Conservation (phyloP, 1,139 yeast genomes). For the Debaryomyces udenii region DNA sequence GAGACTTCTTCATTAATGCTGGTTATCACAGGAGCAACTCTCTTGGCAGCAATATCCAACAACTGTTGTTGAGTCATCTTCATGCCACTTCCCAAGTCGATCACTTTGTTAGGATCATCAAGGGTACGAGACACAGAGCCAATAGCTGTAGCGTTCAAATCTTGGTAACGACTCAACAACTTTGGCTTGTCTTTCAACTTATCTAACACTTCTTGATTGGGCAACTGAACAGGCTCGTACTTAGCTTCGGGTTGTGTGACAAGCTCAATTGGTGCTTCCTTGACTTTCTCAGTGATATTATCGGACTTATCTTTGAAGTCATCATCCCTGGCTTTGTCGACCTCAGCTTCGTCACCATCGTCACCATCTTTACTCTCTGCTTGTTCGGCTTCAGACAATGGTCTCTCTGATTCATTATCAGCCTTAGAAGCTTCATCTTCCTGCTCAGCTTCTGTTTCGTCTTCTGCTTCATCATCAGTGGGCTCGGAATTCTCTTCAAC, state of each 20-base stretch:
- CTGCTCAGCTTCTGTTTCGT: constrained; percentile 12
- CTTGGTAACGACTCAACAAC: constrained; percentile 50
- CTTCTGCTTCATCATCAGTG: constrained; percentile 15
- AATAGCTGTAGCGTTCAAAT: constrained; percentile 51
- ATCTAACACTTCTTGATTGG: constrained; percentile 45
- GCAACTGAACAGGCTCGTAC: constrained; percentile 36
- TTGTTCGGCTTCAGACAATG: constrained; percentile 14
- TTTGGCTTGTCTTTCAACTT: constrained; percentile 51
- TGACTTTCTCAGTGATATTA: constrained; percentile 26
- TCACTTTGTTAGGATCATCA: constrained; percentile 53
- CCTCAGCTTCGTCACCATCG: constrained; percentile 14
- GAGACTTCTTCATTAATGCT: constrained; percentile 54
- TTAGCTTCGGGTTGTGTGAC: constrained; percentile 36
- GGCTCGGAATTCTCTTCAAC: constrained; percentile 12
- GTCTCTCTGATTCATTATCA: constrained; percentile 15
- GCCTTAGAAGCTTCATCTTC: constrained; percentile 8
- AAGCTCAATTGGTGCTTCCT: constrained; percentile 38
- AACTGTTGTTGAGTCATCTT: constrained; percentile 58
- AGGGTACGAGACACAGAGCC: constrained; percentile 48
- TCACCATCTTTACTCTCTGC: constrained; percentile 16
- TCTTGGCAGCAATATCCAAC: constrained; percentile 56
- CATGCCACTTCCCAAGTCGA: constrained; percentile 59
- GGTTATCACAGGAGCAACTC: constrained; percentile 59
- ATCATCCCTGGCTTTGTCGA: constrained; percentile 8
- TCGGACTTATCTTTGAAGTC: constrained; percentile 21